Evolutionary conservation across 73 alveolate species (phyloP), one percentile per base, ranked within the genome.

Genomic region (Paraurostyla sp.): DNA sequence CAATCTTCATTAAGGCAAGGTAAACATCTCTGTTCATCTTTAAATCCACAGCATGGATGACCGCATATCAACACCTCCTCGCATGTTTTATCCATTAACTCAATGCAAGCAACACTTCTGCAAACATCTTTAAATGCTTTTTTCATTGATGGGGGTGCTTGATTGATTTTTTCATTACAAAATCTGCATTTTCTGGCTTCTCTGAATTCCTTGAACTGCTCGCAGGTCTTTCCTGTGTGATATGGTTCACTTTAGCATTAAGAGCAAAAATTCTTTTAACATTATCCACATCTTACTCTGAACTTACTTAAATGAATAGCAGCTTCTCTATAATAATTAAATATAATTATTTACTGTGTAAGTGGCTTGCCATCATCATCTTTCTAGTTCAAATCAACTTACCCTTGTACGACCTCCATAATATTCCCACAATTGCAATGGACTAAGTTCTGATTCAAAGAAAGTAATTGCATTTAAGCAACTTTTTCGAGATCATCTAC

Each of bases 1-100:
- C 98, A 95, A 36, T 80, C 93, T 45, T 60, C 83, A 25, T 95
- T 80, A 40, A 95, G 52, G 59, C 98, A 95, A n/a, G 98, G 97
- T 11, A 85, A 90, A 29, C 98, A 94, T 54, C 29, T 56, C 35
- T 78, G 57, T 59, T 88, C 97, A 35, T 75, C 57, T 20, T 40
- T 75, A 60, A 88, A 45, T 25, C 98, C 98, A 11, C 87, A 41
- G 60, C 98, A 94, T 13, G 83, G 60, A 83, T 94, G 98, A 13
- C 94, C 95, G 60, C 97, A 94, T 41, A 22, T 4, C 59, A 62
- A 90, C 33, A 89, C 65, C 49, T 93, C 93, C n/a, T 54, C 87
- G 83, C 98, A 94, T 22, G 92, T 11, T 25, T 69, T 69, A 33
- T 69, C 62, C 90, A 69, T 82, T 23, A 38, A 18, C 43, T 83